Evolutionary conservation across 177 flowering plant genomes (phyloP), one percentile per base, ranked within the genome.

Genomic region (Vitis hybrid): DNA sequence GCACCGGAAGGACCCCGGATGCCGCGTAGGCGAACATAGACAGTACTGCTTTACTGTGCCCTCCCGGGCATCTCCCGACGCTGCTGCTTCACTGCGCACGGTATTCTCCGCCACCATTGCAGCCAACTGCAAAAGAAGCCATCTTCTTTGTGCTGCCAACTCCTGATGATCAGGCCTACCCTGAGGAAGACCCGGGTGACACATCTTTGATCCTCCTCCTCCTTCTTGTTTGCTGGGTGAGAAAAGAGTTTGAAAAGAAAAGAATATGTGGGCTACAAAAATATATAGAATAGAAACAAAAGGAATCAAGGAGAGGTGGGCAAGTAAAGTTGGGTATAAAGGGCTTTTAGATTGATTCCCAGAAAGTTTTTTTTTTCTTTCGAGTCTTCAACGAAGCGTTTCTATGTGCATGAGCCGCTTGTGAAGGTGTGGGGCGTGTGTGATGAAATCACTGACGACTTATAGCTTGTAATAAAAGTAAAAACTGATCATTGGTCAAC

Each of bases 1-100:
- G 78, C 97, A 90, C 75, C 88, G 74, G 78, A 91, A 91, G 12
- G 97, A 91, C 15, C 97, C 92, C 6, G 90, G 94, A 69, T 91
- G 97, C 62, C 64, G 64, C 2, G 97, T 88, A 4, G 97, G 97
- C 49, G 97, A 88, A 75, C 97, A 91, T 57, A 90, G 28, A 38
- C 47, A 38, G 61, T 89, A 85, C 73, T 49, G 69, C 76, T 74
- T 78, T 56, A 11, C 19, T 22, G 68, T 73, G 18, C 62, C 70
- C 2, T 60, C 78, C 3, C 64, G 59, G 4, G 62, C 71, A 28
- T 55, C 77, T 11, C 52, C 67, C 24, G 64, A 66, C 14, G 18
- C 54, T 55, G 31, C 31, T 19, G 69, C 17, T 51, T 67, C 63
- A 2, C 47, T 38, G 47, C 18, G 70, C 28, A 33, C 44, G 2